These are phyloP conservation scores for Rickenella mellea DNA, from an alignment of 768 basidiomycete species.

Conservation along the genomic window DNA sequence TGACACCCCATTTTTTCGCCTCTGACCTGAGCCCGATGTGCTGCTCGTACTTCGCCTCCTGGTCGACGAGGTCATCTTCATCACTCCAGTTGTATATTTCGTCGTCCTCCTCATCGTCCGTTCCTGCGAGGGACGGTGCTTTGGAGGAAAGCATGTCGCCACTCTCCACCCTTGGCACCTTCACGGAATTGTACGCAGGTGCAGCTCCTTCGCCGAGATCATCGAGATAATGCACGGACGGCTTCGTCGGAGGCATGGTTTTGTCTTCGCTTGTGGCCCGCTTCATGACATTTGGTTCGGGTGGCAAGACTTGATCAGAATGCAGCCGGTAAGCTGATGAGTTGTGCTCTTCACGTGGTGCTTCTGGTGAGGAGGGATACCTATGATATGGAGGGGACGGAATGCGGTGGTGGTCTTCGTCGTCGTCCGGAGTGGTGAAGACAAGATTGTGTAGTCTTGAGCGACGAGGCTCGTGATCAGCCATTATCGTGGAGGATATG, in stretches of 20 bases:
- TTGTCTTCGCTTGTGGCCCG: slow-evolving; percentile 9
- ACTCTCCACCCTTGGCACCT: slow-evolving; percentile 7
- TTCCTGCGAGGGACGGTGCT: slow-evolving; percentile 36
- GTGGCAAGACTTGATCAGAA: too few relatives aligned
- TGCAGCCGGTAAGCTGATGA: too few relatives aligned
- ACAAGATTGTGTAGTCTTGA: too few relatives aligned
- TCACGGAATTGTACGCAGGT: slow-evolving; percentile 7
- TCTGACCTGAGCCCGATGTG: slow-evolving; percentile 44
- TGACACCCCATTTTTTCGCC: slow-evolving; percentile 38
- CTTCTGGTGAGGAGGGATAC: too few relatives aligned
- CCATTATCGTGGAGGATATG: too few relatives aligned
- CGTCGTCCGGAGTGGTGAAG: too few relatives aligned
- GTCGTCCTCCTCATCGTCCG: slow-evolving; percentile 52
- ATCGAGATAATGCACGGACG: slow-evolving; percentile 46
- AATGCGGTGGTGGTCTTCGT: too few relatives aligned
- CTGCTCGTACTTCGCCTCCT: slow-evolving; percentile 57
- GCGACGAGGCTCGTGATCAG: too few relatives aligned
- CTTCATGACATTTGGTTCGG: too few relatives aligned
- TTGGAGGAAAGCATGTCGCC: slow-evolving; percentile 18
- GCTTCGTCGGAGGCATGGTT: slow-evolving; percentile 18
- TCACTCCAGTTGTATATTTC: slow-evolving; percentile 69
- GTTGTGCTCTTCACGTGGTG: too few relatives aligned
- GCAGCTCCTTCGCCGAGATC: slow-evolving; percentile 22
- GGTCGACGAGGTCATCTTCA: slow-evolving; percentile 66
- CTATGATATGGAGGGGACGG: too few relatives aligned